Conservation (phyloP, 2,329 filamentous ascomycete species). For the Botrytis galanthina region DNA sequence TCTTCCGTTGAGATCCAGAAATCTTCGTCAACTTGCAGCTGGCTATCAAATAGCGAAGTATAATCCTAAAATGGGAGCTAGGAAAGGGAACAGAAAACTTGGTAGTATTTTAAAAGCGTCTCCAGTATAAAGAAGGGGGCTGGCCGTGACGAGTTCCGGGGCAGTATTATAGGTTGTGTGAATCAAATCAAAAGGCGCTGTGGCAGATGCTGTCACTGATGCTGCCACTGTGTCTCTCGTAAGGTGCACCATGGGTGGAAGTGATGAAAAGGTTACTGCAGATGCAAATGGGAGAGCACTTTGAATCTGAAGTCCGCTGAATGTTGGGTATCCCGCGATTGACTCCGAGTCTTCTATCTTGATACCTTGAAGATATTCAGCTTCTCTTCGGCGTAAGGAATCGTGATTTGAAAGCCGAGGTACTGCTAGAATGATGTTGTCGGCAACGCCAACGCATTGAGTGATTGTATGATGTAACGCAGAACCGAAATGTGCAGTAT, state of each 20-base stretch:
- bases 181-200: neutral
- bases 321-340: conserved; percentile 26
- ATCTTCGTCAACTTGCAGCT: neutral
- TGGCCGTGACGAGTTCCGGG: conserved; percentile 4
- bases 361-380: conserved; percentile 31
- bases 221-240: conserved; percentile 11
- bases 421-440: conserved; percentile 27
- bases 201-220: conserved; percentile 9
- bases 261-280: neutral
- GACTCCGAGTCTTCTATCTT: conserved; percentile 29
- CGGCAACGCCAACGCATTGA: conserved; percentile 33
- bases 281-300: conserved; percentile 23
- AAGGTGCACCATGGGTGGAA: conserved; percentile 15
- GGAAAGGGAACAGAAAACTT: neutral
- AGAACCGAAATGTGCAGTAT: conserved; percentile 37
- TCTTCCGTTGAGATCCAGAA: conserved; percentile 8
- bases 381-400: conserved; percentile 35
- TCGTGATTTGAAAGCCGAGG: conserved; percentile 35
- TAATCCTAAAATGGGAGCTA: neutral
- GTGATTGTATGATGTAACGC: conserved; percentile 39
- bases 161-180: conserved; percentile 4
- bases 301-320: conserved; percentile 26
- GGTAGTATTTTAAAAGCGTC: neutral
- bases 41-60: conserved; percentile 9
- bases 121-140: conserved; percentile 17